Conservation (phyloP, 2,329 filamentous ascomycete species). For the Diplodia intermedia region DNA sequence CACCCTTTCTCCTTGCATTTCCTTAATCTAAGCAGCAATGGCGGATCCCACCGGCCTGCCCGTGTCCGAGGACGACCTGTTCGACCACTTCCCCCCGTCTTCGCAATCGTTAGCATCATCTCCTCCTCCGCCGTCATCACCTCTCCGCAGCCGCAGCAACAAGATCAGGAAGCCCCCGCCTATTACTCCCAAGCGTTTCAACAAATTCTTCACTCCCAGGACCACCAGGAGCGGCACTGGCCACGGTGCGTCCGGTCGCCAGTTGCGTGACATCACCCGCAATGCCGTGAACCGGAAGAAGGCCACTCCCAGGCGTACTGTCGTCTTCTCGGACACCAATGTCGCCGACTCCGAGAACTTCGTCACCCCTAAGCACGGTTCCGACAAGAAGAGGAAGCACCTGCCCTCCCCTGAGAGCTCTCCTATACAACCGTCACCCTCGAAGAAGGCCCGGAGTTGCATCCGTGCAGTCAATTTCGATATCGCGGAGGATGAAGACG, state of each 20-base stretch:
- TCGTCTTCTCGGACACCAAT: constrained; percentile 47
- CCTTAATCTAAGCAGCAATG: constrained; percentile 26
- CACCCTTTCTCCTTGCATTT: constrained; percentile 29
- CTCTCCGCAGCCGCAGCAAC: constrained; percentile 36
- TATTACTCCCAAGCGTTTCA: constrained; percentile 60
- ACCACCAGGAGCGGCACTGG: constrained; percentile 25
- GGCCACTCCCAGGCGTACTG: constrained; percentile 48
- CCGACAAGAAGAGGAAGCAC: constrained; percentile 46
- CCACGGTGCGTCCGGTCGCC: constrained; percentile 47
- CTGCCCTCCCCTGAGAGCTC: constrained; percentile 52
- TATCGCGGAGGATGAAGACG: constrained; percentile 28
- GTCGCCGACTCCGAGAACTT: constrained; percentile 38
- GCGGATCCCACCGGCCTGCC: constrained; percentile 14
- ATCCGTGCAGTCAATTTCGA: constrained; percentile 34
- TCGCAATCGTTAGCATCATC: constrained; percentile 43
- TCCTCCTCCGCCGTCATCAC: constrained; percentile 42
- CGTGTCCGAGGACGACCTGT: constrained; percentile 25
- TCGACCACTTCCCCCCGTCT: constrained; percentile 21
- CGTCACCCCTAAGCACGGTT: constrained; percentile 43
- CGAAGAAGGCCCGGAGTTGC: constrained; percentile 44
- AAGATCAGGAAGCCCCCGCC: constrained; percentile 57
- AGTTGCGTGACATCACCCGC: constrained; percentile 58
- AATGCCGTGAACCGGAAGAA: constrained; percentile 52
- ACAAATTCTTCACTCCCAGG: constrained; percentile 59
- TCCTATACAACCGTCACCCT: constrained; percentile 52